Evolutionary conservation across 202 grass and related monocot species (phyloP), one percentile per base, ranked within the genome.

Genomic region (Hordeum pubiflorum): DNA sequence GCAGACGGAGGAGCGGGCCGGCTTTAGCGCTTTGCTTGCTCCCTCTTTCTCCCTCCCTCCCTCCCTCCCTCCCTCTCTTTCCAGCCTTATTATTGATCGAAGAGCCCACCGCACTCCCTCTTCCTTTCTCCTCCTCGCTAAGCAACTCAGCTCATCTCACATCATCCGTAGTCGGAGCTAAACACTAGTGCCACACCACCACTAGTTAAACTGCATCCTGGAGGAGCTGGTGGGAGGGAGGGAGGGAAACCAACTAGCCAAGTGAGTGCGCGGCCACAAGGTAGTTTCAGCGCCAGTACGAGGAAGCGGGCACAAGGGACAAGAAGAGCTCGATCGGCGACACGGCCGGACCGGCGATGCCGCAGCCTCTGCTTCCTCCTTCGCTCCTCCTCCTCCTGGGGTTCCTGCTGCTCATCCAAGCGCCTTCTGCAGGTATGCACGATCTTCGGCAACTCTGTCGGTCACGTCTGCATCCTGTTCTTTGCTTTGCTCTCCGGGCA

Each of bases 101-200:
- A 43, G 65, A 58, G 63, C 50, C 69, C 52, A 40, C 33, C 9
- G 9, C 46, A 18, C 15, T 10, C 20, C 54, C 9, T 58, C 14
- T 41, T 37, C 39, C 32, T 37, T 54, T 86, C 80, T 83, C 88
- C 38, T 71, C 75, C 78, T 88, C 89, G 79, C 82, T 85, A 85
- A 89, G 82, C 58, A 77, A 88, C 59, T 68, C 6, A 3, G 15
- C 46, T 50, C 46, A 22, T 10, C 20, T 9, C 18, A 48, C 46
- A 18, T 50, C 10, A 7, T 41, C 65, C 65, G 32, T 4, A 34
- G 62, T 36, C 29, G 15, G 4, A 12, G 31, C 33, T 36, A n/a
- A 15, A 20, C 31, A 6, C 40, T 4, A 39, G 9, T 13, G 34
- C 13, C 38, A 39, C 48, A 18, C 48, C 2, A 50, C 14, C n/a